Conservation (phyloP, 2,329 filamentous ascomycete species). For the Phyllosticta paracitricarpa region DNA sequence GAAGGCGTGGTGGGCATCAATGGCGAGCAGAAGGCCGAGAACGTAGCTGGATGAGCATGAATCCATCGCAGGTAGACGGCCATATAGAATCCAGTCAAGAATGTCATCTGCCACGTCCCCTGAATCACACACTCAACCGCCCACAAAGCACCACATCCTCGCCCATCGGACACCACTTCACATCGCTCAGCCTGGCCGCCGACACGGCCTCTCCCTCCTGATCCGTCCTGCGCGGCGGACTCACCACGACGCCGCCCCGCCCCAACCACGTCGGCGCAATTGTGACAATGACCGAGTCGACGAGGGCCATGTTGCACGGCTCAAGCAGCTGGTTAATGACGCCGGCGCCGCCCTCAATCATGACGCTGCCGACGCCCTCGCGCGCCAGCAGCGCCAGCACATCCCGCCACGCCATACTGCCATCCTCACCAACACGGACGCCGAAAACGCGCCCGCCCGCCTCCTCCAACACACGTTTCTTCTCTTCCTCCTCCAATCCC, state of each 20-base stretch:
- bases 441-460: slow-evolving; percentile 21
- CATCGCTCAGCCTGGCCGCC: slow-evolving; percentile 54
- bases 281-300: slow-evolving; percentile 76
- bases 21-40: slow-evolving; percentile 35
- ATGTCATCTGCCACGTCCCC: background rate
- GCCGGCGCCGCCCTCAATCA: slow-evolving; percentile 80
- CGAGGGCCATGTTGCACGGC: slow-evolving; percentile 47
- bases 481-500: slow-evolving; percentile 12
- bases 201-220: slow-evolving; percentile 38
- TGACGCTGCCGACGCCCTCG: slow-evolving; percentile 63
- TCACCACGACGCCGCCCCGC: slow-evolving; percentile 67
- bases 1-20: slow-evolving; percentile 30
- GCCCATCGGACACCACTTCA: slow-evolving; percentile 68
- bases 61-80: background rate
- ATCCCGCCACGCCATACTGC: slow-evolving; percentile 45
- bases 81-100: background rate
- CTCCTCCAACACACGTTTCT: slow-evolving; percentile 17
- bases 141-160: slow-evolving; percentile 79
- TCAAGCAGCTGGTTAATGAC: slow-evolving; percentile 77
- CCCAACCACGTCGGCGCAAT: slow-evolving; percentile 89
- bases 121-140: slow-evolving; percentile 19
- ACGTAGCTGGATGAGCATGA: slow-evolving; percentile 32
- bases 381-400: slow-evolving; percentile 49
- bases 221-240: slow-evolving; percentile 50
- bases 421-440: slow-evolving; percentile 28